These are phyloP conservation scores for Hura crepitans DNA, from an alignment of 441 rosid species.

Conservation along the genomic window DNA sequence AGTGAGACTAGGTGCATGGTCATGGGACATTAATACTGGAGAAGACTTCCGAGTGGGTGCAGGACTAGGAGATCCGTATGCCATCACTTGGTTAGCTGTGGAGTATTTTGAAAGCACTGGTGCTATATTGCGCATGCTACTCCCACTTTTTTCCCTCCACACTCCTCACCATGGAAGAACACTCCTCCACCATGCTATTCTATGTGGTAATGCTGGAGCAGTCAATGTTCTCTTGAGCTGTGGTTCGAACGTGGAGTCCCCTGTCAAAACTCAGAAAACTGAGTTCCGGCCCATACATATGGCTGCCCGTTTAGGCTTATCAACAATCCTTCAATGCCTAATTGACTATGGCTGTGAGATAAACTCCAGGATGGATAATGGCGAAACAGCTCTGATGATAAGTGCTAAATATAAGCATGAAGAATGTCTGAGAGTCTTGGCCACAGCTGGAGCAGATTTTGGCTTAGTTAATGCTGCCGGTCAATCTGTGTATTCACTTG, in stretches of 20 bases:
- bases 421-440: constrained; percentile 55
- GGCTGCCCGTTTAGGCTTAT: constrained; percentile 66
- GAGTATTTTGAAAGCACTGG: constrained; percentile 90
- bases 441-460: constrained; percentile 80
- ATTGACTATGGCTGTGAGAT: constrained; percentile 57
- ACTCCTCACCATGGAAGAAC: constrained; percentile 66
- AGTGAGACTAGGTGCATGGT: constrained; percentile 93
- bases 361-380: constrained; percentile 63
- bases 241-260: constrained; percentile 58
- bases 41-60: constrained; percentile 96
- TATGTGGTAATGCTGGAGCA: constrained; percentile 73
- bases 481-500: constrained; percentile 49
- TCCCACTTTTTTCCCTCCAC: constrained; percentile 42
- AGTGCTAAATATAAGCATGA: constrained; percentile 55
- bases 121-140: constrained; percentile 60
- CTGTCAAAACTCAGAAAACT: constrained; percentile 45
- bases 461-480: constrained; percentile 49
- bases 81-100: constrained; percentile 86
- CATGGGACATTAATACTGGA: constrained; percentile 82
- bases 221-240: constrained; percentile 56
- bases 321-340: constrained; percentile 50
- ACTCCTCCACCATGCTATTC: constrained; percentile 90
- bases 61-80: constrained; percentile 90
- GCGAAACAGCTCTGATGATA: constrained; percentile 76
- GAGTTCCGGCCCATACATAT: constrained; percentile 72